Base-by-base conservation (phyloP, 192 early-diverging fungal genomes). In the Coemansia sp. region DNA sequence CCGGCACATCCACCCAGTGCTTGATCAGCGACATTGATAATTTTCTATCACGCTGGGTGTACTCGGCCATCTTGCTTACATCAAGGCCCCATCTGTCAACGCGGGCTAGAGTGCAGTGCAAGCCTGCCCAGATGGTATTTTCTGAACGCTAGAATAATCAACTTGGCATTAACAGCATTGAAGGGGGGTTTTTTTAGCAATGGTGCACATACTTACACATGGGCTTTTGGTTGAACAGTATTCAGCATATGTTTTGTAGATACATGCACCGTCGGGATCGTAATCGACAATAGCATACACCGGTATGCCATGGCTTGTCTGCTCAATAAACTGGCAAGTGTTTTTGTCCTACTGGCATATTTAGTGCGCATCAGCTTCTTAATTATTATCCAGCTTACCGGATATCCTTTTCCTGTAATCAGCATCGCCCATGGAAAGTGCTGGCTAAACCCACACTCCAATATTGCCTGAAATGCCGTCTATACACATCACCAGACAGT, bases 241-340 rank as follows among this genome's bases (percentile, higher is more conserved):
- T 35, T 75, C 72, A 1, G 66, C 50, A 45, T 76, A 76, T 4
- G 65, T 56, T 38, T 68, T 58, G 62, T 43, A 76, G 26, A 76
- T 76, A 26, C 65, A 62, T n/a, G 72, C 72, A 18, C 72, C 66
- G 10, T 76, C 66, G 6, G 72, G 72, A 16, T 76, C 66, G 39
- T 57, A 60, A 35, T 76, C 72, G 7, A 76, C 72, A 48, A 76
- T 62, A 10, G 69, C 50, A 1, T 38, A 7, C 5, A 76, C 42
- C 1, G 28, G 36, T 0, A 69, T 13, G 13, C 33, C 8, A 1
- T 8, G 26, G n/a, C 48, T 36, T 55, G 64, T 50, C 33, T 45
- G 20, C 1, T 50, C 40, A 26, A 76, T 3, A 19, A 76, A 10
- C 21, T 65, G 53, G 42, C 72, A 66, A 3, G 72, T 76, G 42